Percentiles rank a stretch among this genome's conserved stretches.
These are phyloP conservation scores for Amanita muscaria DNA, from an alignment of 768 basidiomycete genomes.

Conservation along the genomic window DNA sequence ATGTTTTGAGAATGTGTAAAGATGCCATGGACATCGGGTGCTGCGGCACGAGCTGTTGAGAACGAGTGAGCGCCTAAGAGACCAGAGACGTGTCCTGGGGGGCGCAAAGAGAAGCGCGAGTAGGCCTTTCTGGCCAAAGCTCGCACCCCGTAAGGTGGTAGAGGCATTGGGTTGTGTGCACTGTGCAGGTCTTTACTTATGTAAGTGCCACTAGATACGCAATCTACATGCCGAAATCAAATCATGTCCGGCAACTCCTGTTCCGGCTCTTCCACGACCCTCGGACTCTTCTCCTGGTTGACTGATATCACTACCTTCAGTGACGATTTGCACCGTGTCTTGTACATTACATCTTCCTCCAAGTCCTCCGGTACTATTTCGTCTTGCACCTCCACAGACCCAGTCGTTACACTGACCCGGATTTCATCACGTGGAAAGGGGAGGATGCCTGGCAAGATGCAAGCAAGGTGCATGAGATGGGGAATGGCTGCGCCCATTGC, in stretches of 20 bases:
- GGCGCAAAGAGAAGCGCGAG: conserved; percentile 1
- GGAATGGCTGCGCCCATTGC: conserved; percentile 92
- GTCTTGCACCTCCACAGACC: conserved; percentile 67
- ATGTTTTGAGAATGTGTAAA: conserved; percentile 47
- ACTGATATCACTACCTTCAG: conserved; percentile 51
- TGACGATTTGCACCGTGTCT: conserved; percentile 63
- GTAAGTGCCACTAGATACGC: too few species aligned
- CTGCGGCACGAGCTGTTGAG: background rate
- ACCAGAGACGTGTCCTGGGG: background rate
- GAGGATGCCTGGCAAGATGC: conserved; percentile 64
- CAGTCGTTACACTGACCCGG: conserved; percentile 52
- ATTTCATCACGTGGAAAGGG: conserved; percentile 61
- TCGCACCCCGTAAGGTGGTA: conserved; percentile 6
- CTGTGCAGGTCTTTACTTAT: too few species aligned
- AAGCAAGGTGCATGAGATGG: conserved; percentile 57
- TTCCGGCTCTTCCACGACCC: conserved; percentile 24
- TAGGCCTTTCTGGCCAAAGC: conserved; percentile 1
- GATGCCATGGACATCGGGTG: conserved; percentile 29
- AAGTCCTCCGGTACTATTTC: conserved; percentile 72
- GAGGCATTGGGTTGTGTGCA: too few species aligned
- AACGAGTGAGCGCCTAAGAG: background rate
- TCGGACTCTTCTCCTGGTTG: conserved; percentile 41
- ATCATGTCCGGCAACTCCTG: conserved; percentile 12
- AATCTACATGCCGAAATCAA: background rate
- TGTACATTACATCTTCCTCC: conserved; percentile 58